Evolutionary conservation across 2,329 filamentous ascomycete species (phyloP), one percentile per base, ranked within the genome.

Genomic region (Cladophialophora exuberans): DNA sequence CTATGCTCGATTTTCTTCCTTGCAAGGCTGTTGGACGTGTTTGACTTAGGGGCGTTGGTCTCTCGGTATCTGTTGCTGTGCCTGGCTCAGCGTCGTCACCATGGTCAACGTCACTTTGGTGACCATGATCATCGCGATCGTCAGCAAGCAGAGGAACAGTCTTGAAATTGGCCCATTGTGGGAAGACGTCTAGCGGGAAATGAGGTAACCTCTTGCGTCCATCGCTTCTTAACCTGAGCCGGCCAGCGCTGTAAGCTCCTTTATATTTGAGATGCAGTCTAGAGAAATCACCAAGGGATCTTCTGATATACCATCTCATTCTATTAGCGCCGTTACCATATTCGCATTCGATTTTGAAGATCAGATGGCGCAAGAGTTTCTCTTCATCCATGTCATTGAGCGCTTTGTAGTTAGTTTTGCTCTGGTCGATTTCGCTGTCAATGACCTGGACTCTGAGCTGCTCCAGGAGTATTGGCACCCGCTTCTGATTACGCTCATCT

Each of bases 221-320:
- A 10, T 88, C 86, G 44, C 80, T 79, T 63, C 81, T 82, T 48
- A 88, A 78, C 63, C 89, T 84, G 30, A 90, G 84, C 63, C 89
- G 90, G 62, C 96, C 89, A 57, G 90, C 92, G 57, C 88, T 86
- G 55, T 89, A 83, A 56, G 92, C 87, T 50, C 96, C 79, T 69
- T 94, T 96, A 80, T 97, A 99, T 65, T 95, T 92, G 66, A 91
- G 79, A 72, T 99, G 94, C 30, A 99, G 78, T 65, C 97, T 96
- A 64, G 90, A 84, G 64, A 99, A 96, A 69, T 99, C 94, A 64
- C 85, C 82, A 33, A 97, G 82, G 7, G 90, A 92, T 50, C 94
- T 83, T 65, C 90, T 86, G 55, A 99, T 89, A 15, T 89, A 87
- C 94, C 94, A 99, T 68, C 89, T 90, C 95, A 99, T 97, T 54